Evolutionary conservation across 495 filamentous ascomycete genomes (phyloP).

Genomic region (Viridothelium virens): DNA sequence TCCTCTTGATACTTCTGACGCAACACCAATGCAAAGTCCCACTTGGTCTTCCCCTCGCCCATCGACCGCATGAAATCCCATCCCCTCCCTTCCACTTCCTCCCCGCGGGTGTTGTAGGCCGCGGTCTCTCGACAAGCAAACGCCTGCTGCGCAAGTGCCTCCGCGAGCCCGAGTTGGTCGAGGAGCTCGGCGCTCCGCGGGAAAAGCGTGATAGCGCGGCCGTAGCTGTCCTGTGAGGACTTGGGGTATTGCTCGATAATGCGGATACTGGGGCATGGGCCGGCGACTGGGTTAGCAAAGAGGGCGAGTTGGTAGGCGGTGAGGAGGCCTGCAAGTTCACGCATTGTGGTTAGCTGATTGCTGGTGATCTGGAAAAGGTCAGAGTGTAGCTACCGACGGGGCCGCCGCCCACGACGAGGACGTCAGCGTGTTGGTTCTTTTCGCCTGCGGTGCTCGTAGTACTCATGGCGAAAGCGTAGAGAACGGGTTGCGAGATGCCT

Average conservation of each 20-base stretch:
- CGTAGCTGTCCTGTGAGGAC: conserved; percentile 36
- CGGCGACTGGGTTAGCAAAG: conserved; percentile 26
- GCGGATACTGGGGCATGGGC: conserved; percentile 20
- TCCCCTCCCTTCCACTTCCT: conserved; percentile 33
- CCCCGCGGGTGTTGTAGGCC: conserved; percentile 41
- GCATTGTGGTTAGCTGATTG: background rate
- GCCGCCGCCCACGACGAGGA: conserved; percentile 14
- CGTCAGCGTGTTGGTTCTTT: conserved; percentile 1
- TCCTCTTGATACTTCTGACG: conserved; percentile 41
- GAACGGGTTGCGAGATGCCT: background rate
- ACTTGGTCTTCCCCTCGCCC: conserved; percentile 33
- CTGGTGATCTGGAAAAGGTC: background rate
- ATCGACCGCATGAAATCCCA: conserved; percentile 37
- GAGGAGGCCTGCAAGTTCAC: conserved; percentile 30
- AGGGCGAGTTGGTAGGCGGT: conserved; percentile 38
- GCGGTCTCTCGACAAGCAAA: conserved; percentile 44
- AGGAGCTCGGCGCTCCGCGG: conserved; percentile 43
- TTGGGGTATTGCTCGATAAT: conserved; percentile 41
- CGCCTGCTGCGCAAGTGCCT: conserved; percentile 42
- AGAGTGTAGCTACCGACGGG: conserved; percentile 6
- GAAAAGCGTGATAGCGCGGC: conserved; percentile 41
- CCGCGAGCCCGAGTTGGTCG: conserved; percentile 42
- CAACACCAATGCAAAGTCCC: conserved; percentile 39
- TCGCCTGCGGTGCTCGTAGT: background rate
- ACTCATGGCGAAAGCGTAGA: background rate